Percentiles rank a stretch among this genome's conserved stretches.
Evolutionary conservation across 208 protist genomes (phyloP).

Genomic region (Naegleria lovaniensis): DNA sequence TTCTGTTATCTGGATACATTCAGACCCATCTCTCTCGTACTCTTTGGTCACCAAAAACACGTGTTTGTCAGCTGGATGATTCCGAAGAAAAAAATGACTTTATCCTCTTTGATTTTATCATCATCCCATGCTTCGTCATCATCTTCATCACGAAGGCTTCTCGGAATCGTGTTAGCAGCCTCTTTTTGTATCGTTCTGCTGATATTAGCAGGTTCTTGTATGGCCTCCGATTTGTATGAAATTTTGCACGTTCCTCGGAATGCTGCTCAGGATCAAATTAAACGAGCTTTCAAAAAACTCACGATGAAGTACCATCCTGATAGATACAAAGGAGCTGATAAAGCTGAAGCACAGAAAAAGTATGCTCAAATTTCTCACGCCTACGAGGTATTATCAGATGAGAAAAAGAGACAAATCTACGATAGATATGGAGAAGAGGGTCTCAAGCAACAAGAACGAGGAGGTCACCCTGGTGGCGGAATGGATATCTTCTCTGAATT

Average conservation of each 20-base stretch:
- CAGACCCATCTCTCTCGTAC: too few relatives aligned
- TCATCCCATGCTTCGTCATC: neutral
- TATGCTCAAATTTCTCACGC: slow-evolving; percentile 52
- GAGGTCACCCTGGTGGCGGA: neutral
- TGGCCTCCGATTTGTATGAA: slow-evolving; percentile 71
- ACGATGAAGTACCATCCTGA: slow-evolving; percentile 88
- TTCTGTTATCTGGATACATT: too few relatives aligned
- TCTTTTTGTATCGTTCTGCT: neutral
- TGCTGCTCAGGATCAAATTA: slow-evolving; percentile 77
- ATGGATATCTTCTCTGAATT: slow-evolving; percentile 18
- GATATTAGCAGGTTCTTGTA: neutral
- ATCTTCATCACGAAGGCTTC: neutral
- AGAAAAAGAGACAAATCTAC: slow-evolving; percentile 68
- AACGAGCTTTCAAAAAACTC: slow-evolving; percentile 80
- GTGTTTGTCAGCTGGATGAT: neutral
- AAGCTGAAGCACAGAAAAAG: neutral
- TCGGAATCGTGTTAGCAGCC: too few relatives aligned
- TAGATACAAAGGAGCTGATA: slow-evolving; percentile 64
- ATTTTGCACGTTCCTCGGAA: slow-evolving; percentile 63
- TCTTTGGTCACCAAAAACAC: neutral
- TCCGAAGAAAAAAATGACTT: neutral
- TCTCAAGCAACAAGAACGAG: slow-evolving; percentile 21
- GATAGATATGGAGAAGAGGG: slow-evolving; percentile 65
- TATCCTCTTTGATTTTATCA: neutral
- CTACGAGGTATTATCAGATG: slow-evolving; percentile 61